Conservation (phyloP, 2,329 filamentous ascomycete species). For the Ophiostoma ips region DNA sequence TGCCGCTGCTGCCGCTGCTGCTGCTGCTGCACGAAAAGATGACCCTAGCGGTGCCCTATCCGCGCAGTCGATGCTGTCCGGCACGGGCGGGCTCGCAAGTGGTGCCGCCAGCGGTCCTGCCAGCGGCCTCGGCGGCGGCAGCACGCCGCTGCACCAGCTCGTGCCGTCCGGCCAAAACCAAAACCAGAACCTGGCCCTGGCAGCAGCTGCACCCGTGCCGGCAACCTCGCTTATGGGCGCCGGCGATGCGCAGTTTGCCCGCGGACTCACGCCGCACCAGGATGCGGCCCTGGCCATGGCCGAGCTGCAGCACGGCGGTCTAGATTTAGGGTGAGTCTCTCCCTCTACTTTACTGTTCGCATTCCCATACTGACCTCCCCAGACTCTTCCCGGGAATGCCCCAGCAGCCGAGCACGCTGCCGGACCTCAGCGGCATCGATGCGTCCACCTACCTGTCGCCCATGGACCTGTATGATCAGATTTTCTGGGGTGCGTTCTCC, state of each 20-base stretch:
- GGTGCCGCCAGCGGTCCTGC: background rate
- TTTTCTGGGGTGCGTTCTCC: constrained; percentile 44
- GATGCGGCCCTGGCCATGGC: constrained; percentile 52
- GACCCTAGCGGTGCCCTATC: constrained; percentile 21
- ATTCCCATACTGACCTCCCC: background rate
- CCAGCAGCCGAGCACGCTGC: constrained; percentile 21
- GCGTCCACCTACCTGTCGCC: constrained; percentile 48
- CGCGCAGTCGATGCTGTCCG: background rate
- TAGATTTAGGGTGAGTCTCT: constrained; percentile 11
- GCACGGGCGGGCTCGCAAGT: background rate
- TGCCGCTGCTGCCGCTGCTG: background rate
- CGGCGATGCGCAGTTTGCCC: background rate
- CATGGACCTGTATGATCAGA: constrained; percentile 54
- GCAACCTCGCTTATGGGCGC: background rate
- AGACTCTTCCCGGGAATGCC: constrained; percentile 21
- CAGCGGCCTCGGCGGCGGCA: background rate
- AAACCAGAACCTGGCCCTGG: background rate
- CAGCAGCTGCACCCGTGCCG: background rate
- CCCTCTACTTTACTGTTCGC: background rate
- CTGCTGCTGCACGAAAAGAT: constrained; percentile 27
- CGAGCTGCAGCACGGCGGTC: constrained; percentile 44
- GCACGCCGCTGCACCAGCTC: background rate
- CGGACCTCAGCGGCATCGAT: constrained; percentile 36
- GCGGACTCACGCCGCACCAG: constrained; percentile 37
- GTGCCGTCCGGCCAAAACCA: background rate